Percentiles rank a stretch among this genome's conserved stretches.
These are phyloP conservation scores for Colletotrichum sublineola DNA, from an alignment of 2,329 filamentous ascomycete genomes.

Conservation along the genomic window DNA sequence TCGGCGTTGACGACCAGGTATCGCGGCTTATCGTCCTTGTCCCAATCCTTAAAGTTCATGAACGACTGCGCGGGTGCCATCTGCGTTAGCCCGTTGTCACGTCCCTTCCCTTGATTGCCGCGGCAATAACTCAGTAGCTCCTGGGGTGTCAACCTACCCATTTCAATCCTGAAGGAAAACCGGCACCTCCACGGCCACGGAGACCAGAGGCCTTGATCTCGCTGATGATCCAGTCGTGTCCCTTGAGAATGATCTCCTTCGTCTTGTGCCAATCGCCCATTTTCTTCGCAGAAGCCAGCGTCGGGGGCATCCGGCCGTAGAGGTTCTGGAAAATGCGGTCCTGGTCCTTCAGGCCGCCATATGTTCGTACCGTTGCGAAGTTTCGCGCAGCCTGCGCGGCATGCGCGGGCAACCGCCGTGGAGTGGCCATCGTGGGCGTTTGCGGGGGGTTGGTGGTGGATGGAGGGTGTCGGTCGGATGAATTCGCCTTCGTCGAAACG, in stretches of 20 bases:
- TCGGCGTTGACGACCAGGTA: slow-evolving; percentile 99
- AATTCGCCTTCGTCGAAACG: slow-evolving; percentile 38
- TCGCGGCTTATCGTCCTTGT: slow-evolving; percentile 94
- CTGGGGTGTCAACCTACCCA: slow-evolving; percentile 75
- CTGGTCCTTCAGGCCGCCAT: slow-evolving; percentile 93
- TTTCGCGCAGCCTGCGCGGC: slow-evolving; percentile 43
- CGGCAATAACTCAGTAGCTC: slow-evolving; percentile 21
- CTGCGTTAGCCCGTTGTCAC: slow-evolving; percentile 17
- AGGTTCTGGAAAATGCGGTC: slow-evolving; percentile 99
- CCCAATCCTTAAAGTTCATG: slow-evolving; percentile 99
- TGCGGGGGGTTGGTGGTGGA: slow-evolving; percentile 46
- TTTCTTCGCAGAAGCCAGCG: slow-evolving; percentile 94
- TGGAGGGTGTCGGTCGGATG: slow-evolving; percentile 49
- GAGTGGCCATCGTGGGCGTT: slow-evolving; percentile 58
- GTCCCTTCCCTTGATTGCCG: slow-evolving; percentile 29
- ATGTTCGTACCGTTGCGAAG: slow-evolving; percentile 83
- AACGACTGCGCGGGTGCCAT: slow-evolving; percentile 76
- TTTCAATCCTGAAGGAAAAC: slow-evolving; percentile 98
- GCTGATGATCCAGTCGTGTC: slow-evolving; percentile 98
- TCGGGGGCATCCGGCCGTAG: slow-evolving; percentile 91
- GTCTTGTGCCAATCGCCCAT: slow-evolving; percentile 99
- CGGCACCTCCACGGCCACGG: slow-evolving; percentile 94
- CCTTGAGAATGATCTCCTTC: slow-evolving; percentile 97
- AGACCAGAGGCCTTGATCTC: slow-evolving; percentile 98
- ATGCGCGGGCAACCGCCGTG: slow-evolving; percentile 49